Evolutionary conservation across 768 basidiomycete species (phyloP).

Genomic region (Pulveroboletus sp.): DNA sequence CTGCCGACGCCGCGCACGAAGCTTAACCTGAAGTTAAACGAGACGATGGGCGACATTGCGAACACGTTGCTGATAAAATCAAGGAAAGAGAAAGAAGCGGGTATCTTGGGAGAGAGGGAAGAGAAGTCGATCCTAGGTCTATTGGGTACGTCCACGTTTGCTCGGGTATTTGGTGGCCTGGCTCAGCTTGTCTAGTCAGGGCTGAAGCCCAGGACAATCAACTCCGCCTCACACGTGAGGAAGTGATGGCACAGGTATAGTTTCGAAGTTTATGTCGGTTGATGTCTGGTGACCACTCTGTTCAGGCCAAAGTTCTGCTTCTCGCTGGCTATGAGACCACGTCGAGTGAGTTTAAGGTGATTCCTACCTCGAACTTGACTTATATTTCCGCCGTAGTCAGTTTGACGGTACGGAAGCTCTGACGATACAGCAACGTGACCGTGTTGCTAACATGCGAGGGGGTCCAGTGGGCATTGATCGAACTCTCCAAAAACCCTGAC

Average conservation of each 20-base stretch:
- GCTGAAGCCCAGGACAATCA: conserved; percentile 31
- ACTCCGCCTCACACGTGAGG: conserved; percentile 37
- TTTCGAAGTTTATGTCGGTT: background rate
- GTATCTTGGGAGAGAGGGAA: conserved; percentile 24
- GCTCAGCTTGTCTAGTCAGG: conserved; percentile 28
- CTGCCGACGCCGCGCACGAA: conserved; percentile 31
- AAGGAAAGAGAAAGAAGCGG: conserved; percentile 32
- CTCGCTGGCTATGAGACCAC: conserved; percentile 41
- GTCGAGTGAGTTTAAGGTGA: conserved; percentile 28
- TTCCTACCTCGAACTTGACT: background rate
- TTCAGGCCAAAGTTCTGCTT: conserved; percentile 36
- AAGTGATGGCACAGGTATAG: conserved; percentile 35
- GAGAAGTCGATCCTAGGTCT: conserved; percentile 39
- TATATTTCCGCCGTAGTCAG: background rate
- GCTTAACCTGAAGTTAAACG: conserved; percentile 24
- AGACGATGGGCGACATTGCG: conserved; percentile 33
- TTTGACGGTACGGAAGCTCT: conserved; percentile 4
- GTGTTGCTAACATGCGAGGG: background rate
- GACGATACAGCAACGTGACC: background rate
- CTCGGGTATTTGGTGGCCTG: background rate
- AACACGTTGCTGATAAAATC: conserved; percentile 30
- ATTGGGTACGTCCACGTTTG: conserved; percentile 24
- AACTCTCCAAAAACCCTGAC: conserved; percentile 43
- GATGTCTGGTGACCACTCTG: background rate
- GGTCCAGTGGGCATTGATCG: conserved; percentile 50